These are phyloP conservation scores for Dactylellina haptotyla DNA, from an alignment of 2,329 filamentous ascomycete species.

Conservation along the genomic window DNA sequence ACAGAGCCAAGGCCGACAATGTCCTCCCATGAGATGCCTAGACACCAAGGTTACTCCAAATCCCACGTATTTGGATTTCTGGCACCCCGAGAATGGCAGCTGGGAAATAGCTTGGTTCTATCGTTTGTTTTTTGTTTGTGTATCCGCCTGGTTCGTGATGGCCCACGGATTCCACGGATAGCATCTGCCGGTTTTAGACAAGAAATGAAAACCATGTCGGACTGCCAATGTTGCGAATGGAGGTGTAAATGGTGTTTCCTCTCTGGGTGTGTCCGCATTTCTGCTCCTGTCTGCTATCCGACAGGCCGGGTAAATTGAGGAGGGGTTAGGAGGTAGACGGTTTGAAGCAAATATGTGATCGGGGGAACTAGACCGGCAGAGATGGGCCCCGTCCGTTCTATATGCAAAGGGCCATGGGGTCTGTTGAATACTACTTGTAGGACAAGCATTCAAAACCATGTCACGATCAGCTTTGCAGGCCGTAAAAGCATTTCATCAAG, in stretches of 20 bases:
- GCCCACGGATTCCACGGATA: constrained; percentile 31
- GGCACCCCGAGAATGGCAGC: constrained; percentile 44
- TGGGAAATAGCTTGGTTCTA: not conserved
- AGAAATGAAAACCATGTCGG: too few relatives aligned
- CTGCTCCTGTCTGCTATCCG: too few relatives aligned
- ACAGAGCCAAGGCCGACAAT: constrained; percentile 32
- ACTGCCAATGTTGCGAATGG: too few relatives aligned
- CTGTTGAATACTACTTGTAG: constrained; percentile 27
- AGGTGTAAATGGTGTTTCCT: too few relatives aligned
- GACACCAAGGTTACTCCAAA: constrained; percentile 27
- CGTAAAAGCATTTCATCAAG: not conserved
- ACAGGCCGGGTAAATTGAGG: constrained; percentile 48
- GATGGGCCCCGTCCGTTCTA: too few relatives aligned
- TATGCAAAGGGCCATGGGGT: too few relatives aligned
- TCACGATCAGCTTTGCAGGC: not conserved
- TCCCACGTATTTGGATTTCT: constrained; percentile 11
- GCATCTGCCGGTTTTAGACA: constrained; percentile 14
- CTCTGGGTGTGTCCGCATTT: too few relatives aligned
- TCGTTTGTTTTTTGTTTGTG: constrained; percentile 1
- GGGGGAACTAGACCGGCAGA: constrained; percentile 11
- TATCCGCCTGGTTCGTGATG: constrained; percentile 3
- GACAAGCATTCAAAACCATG: constrained; percentile 35
- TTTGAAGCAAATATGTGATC: constrained; percentile 28
- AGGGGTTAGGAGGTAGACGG: constrained; percentile 10
- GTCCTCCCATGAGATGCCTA: constrained; percentile 35